Conservation (phyloP, 129 eudicot species). For the Artemisia tridentata region DNA sequence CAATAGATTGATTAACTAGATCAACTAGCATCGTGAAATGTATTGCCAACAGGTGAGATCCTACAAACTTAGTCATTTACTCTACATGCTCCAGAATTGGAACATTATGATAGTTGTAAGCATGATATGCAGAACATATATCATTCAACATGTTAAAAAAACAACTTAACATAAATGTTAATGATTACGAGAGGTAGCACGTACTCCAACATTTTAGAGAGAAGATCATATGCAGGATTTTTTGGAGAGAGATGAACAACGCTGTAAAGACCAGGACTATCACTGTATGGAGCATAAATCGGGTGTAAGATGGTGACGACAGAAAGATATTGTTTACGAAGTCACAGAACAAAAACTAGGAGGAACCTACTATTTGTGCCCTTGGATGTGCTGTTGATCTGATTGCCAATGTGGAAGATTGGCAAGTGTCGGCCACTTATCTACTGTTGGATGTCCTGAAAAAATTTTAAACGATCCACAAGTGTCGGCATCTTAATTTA, state of each 20-base stretch:
- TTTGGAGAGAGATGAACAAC: slow-evolving; percentile 88
- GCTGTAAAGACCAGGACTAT: slow-evolving; percentile 89
- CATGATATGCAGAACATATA: background rate
- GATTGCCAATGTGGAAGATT: slow-evolving; percentile 95
- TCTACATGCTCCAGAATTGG: slow-evolving; percentile 1
- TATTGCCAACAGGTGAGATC: slow-evolving; percentile 3
- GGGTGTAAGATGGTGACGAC: slow-evolving; percentile 10
- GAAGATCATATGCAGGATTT: slow-evolving; percentile 90
- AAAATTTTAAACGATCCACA: slow-evolving; percentile 7
- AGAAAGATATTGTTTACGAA: background rate
- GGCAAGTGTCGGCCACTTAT: slow-evolving; percentile 94
- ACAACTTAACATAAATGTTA: slow-evolving; percentile 8
- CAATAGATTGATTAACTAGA: background rate
- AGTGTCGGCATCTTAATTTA: slow-evolving; percentile 2
- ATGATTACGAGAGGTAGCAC: slow-evolving; percentile 33
- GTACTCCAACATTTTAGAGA: slow-evolving; percentile 97
- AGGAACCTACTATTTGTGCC: slow-evolving; percentile 76
- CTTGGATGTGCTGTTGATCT: slow-evolving; percentile 85
- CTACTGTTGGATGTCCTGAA: slow-evolving; percentile 92
- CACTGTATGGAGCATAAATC: slow-evolving; percentile 49
- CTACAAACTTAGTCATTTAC: slow-evolving; percentile 10
- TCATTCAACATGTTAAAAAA: slow-evolving; percentile 5
- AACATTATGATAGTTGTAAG: background rate
- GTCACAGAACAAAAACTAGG: slow-evolving; percentile 8
- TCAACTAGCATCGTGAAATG: background rate